Base-by-base conservation (phyloP, 202 grass and related monocot species). In the Zoysia matrella region DNA sequence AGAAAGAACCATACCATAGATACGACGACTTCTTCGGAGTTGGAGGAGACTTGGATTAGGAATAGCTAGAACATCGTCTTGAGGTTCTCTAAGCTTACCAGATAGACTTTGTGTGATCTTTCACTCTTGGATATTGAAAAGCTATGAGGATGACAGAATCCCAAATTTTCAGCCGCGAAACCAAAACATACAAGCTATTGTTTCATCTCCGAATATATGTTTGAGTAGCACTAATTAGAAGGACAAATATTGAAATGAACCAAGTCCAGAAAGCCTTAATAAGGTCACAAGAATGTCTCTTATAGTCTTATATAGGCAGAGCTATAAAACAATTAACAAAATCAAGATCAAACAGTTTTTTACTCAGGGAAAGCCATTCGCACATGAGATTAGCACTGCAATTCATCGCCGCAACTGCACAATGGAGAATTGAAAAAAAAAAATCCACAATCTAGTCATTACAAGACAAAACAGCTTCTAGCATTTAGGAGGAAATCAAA, bases 291-390 rank as follows among this genome's bases (percentile, higher is more conserved):
- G 30, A 36, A 36, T 36, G 30, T 62, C 42, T 42, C 15, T 71
- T n/a, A 15, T 14, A 1, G 30, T 36, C 30, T 36, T 36, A 36
- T 36, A 36, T 36, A 36, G 30, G 30, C 30, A 12, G 7, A 46
- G 53, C 50, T n/a, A 55, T 4, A 78, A 15, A 48, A 56, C 75
- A 0, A 42, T 54, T n/a, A 52, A 44, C 43, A n/a, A 79, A 80
- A 49, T 11, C 7, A 52, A 6, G 10, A 85, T 36, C 30, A 11
- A 52, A 9, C 43, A 14, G 44, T 2, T 46, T 11, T 14, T 52
- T 41, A 40, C 68, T 61, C 61, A 80, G 13, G 18, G 46, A 77
- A 62, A 51, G 0, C 8, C 3, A 57, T 43, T 58, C 50, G 66
- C 67, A 46, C 47, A 5, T 42, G 30, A 43, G 9, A 42, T 13